Evolutionary conservation across 805 yeast species (phyloP), one percentile per base, ranked within the genome.

Genomic region (Wilhelminamyces savonicus): DNA sequence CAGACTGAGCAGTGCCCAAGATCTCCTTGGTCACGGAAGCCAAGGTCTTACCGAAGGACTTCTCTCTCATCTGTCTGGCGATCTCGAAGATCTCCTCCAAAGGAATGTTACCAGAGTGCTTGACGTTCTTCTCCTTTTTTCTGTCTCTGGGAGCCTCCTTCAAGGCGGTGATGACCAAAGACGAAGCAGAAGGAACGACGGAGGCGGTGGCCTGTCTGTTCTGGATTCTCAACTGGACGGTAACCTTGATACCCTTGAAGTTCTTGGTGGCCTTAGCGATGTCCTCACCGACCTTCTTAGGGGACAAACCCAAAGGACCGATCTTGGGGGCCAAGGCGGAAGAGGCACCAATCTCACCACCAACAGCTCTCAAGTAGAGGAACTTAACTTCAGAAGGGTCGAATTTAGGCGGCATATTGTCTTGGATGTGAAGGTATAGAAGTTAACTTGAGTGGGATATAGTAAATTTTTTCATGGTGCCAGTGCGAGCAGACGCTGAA

Each of bases 261-360:
- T 82, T 78, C 76, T 84, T 82, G 76, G 98, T 90, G 69, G 98
- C 98, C 82, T 92, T 92, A 69, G 98, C 98, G 61, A 92, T 92
- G 69, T 92, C 98, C 75, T 92, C 98, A 88, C 98, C 98, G 65
- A 92, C 96, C 82, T 92, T 90, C 94, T 90, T 92, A 77, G 98
- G 97, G 45, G 97, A 87, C 59, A 92, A 78, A 87, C 98, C 98
- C 67, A 92, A 85, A 57, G 98, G 98, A 85, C 98, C 98, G 66
- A 92, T 92, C 90, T 92, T 92, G 69, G 98, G 98, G 57, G 98
- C 98, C 62, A 92, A 83, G 52, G 98, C 96, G 52, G 98, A 84
- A 46, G 97, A 87, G 62, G 97, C 95, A 77, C 97, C 98, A 61
- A 92, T 94, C 79, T 92, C 98, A 80, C 98, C 98, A 84, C 98